Evolutionary conservation across 306 rosid genomes (phyloP).

Genomic region (Urtica urens): DNA sequence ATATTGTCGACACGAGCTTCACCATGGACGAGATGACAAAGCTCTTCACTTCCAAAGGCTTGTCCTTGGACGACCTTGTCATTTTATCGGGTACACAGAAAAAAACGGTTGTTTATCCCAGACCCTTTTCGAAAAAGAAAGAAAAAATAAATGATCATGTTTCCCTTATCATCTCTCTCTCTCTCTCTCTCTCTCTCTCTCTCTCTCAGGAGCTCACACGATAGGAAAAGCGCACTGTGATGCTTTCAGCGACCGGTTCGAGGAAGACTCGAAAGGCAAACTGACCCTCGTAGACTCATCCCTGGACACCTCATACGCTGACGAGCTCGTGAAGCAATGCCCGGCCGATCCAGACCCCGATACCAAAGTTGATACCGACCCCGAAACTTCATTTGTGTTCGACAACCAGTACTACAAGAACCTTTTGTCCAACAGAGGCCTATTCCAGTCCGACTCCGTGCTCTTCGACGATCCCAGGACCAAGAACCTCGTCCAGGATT

Average conservation of each 20-base stretch:
- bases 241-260: conserved; percentile 59
- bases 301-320: conserved; percentile 53
- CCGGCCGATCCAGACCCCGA: conserved; percentile 28
- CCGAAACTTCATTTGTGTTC: conserved; percentile 47
- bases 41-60: conserved; percentile 61
- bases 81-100: conserved; percentile 55
- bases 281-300: conserved; percentile 41
- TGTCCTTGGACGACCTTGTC: conserved; percentile 70
- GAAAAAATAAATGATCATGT: too few relatives aligned
- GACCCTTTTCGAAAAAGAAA: too few relatives aligned
- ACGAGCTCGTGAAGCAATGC: conserved; percentile 42
- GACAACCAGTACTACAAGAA: conserved; percentile 67
- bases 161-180: too few relatives aligned
- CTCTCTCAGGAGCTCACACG: conserved; percentile 66
- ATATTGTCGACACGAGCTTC: conserved; percentile 77
- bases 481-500: conserved; percentile 29
- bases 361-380: conserved; percentile 51
- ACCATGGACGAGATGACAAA: conserved; percentile 60
- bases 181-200: too few relatives aligned
- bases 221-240: conserved; percentile 69
- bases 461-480: conserved; percentile 36
- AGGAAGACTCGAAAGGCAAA: conserved; percentile 40
- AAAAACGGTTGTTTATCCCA: too few relatives aligned
- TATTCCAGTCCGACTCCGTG: conserved; percentile 73
- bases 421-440: conserved; percentile 43